Percentiles rank a stretch among this genome's conserved stretches.
These are phyloP conservation scores for Verticillium isaacii DNA, from an alignment of 2,329 filamentous ascomycete species.

Conservation along the genomic window DNA sequence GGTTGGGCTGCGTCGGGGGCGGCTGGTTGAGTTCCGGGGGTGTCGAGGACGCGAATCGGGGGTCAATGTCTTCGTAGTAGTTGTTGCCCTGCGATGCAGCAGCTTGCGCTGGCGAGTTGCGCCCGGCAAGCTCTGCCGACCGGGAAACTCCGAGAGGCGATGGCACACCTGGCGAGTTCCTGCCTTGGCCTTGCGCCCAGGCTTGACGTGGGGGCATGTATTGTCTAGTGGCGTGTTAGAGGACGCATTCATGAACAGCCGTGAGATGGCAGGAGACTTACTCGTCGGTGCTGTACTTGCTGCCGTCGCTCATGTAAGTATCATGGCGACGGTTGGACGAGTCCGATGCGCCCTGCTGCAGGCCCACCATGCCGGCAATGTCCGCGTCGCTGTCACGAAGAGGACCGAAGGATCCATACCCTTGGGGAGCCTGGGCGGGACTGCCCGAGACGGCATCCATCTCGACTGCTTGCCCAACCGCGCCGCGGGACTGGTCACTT, in stretches of 20 bases:
- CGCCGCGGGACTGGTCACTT: slow-evolving; percentile 31
- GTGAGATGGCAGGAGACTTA: slow-evolving; percentile 40
- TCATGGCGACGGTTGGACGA: slow-evolving; percentile 34
- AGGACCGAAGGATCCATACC: slow-evolving; percentile 40
- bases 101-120: slow-evolving; percentile 27
- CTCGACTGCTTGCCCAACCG: slow-evolving; percentile 65
- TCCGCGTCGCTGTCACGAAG: slow-evolving; percentile 64
- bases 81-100: slow-evolving; percentile 26
- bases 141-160: slow-evolving; percentile 35
- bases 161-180: slow-evolving; percentile 39
- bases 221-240: slow-evolving; percentile 36
- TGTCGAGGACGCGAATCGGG: slow-evolving; percentile 61
- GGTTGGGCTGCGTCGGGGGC: slow-evolving; percentile 10
- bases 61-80: slow-evolving; percentile 94
- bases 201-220: slow-evolving; percentile 52
- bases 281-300: slow-evolving; percentile 70
- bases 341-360: slow-evolving; percentile 53
- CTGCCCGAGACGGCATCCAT: slow-evolving; percentile 69
- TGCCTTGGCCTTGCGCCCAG: slow-evolving; percentile 45
- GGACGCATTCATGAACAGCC: slow-evolving; percentile 15
- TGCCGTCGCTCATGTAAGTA: slow-evolving; percentile 59
- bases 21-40: slow-evolving; percentile 18
- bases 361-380: slow-evolving; percentile 67
- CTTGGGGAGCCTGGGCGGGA: slow-evolving; percentile 35
- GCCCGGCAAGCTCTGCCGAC: slow-evolving; percentile 29